Base-by-base conservation (phyloP, 2,329 filamentous ascomycete species). In the Fusarium equiseti region DNA sequence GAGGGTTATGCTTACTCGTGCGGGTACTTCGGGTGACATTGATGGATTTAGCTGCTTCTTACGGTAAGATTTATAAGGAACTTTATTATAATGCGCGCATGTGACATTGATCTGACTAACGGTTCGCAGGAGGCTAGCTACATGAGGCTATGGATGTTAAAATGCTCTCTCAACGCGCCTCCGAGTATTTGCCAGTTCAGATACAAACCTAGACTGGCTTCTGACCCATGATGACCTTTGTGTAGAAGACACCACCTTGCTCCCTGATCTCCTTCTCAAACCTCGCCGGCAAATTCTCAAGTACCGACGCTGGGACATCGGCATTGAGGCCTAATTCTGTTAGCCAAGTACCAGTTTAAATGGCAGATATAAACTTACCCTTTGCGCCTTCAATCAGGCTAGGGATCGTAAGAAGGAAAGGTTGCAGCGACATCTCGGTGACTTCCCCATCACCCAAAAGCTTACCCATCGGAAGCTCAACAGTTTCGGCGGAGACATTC, bases 211-310 rank as follows among this genome's bases (percentile, higher is more conserved):
- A 70, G 2, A 29, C 40, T 13, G 56, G 24, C 35, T 53, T 58
- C 3, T 63, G 49, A 4, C 67, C 67, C 12, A 35, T 43, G 3
- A 65, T 22, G 6, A 63, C 43, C 22, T 62, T 57, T 0, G 49
- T 48, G 8, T 26, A 60, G 35, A 69, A 63, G 6, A 70, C 26
- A 2, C 44, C 57, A 5, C 66, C 61, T 2, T 59, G 35, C 8
- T 59, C 56, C 8, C 54, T 38, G 5, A 57, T 49, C 26, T 70
- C 66, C 2, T 62, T 58, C 29, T 70, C 62, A 24, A 70, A 70
- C 3, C 66, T 63, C 12, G 48, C 62, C 0, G 43, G 49, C 2
- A 70, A 31, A 3, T 58, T 43, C 5, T 67, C 31, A 5, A 59
- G 55, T 3, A 31, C 22, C 1, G 49, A 63, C 1, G 52, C n/a